Percentiles rank a stretch among this genome's conserved stretches.
Conservation (phyloP, 495 filamentous ascomycete species). For the Chaetomium tenue region DNA sequence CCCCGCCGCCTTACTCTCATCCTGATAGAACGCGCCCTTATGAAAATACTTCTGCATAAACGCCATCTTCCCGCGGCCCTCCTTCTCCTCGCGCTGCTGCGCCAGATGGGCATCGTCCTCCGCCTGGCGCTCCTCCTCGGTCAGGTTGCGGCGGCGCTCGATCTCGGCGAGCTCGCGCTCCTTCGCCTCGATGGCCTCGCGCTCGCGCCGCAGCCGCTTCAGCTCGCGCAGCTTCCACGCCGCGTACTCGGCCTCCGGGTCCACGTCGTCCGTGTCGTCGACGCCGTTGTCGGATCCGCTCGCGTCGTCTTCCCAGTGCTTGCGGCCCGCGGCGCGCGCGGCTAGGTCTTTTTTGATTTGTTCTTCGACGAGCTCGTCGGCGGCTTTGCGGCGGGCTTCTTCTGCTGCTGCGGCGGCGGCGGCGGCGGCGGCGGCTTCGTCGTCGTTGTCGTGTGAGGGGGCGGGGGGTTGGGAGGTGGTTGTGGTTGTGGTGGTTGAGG, state of each 20-base stretch:
- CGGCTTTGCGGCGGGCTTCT: constrained; percentile 58
- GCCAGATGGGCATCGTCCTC: constrained; percentile 80
- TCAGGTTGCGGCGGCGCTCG: constrained; percentile 83
- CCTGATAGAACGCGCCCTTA: constrained; percentile 92
- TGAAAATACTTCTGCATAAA: constrained; percentile 98
- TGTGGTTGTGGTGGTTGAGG: constrained; percentile 20
- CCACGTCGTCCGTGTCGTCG: constrained; percentile 80
- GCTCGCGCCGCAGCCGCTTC: constrained; percentile 78
- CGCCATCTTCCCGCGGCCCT: constrained; percentile 75
- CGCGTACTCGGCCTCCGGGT: constrained; percentile 84
- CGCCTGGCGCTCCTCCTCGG: constrained; percentile 77
- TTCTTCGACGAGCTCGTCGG: constrained; percentile 79
- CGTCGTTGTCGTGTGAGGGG: constrained; percentile 28
- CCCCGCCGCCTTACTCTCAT: constrained; percentile 69
- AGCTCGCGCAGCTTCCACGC: constrained; percentile 95
- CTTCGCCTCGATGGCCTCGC: constrained; percentile 75
- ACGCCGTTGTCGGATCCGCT: constrained; percentile 70
- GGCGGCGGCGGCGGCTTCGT: constrained; percentile 38
- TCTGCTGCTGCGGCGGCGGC: constrained; percentile 25
- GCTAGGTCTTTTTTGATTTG: constrained; percentile 78
- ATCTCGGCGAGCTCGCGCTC: constrained; percentile 89
- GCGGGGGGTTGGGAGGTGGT: neutral
- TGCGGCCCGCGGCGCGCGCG: constrained; percentile 69
- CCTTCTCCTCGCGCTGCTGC: constrained; percentile 82
- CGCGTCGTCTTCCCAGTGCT: constrained; percentile 79